These are phyloP conservation scores for Fusarium albosuccineum DNA, from an alignment of 2,329 filamentous ascomycete genomes.

Conservation along the genomic window DNA sequence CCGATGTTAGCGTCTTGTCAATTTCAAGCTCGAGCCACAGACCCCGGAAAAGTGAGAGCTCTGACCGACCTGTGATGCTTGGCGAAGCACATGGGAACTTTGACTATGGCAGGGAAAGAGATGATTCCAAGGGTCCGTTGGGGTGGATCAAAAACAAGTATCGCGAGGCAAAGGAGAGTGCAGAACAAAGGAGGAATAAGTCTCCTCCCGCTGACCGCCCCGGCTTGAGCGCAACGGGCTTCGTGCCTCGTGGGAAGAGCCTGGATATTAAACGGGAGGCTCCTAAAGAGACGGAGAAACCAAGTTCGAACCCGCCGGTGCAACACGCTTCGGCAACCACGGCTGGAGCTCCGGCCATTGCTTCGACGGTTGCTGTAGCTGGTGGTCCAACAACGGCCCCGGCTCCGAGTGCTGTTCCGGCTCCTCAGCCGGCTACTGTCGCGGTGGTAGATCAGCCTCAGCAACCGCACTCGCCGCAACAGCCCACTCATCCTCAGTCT, in stretches of 20 bases:
- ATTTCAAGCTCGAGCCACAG: constrained; percentile 71
- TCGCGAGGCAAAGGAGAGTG: constrained; percentile 69
- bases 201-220: constrained; percentile 63
- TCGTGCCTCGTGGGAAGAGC: constrained; percentile 61
- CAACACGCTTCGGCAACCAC: constrained; percentile 28
- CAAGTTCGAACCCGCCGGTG: constrained; percentile 1
- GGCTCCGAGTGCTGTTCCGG: constrained; percentile 9
- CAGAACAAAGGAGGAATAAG: constrained; percentile 67
- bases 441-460: constrained; percentile 24
- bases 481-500: constrained; percentile 10
- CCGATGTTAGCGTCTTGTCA: constrained; percentile 76
- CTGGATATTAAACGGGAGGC: constrained; percentile 60
- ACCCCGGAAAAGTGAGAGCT: constrained; percentile 64
- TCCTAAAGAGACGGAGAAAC: constrained; percentile 38
- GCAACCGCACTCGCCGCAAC: constrained; percentile 11
- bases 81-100: constrained; percentile 56
- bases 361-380: constrained; percentile 16
- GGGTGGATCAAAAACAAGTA: constrained; percentile 73
- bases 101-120: constrained; percentile 59
- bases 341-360: constrained; percentile 20
- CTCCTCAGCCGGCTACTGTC: constrained; percentile 24
- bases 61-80: constrained; percentile 57
- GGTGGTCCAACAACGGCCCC: constrained; percentile 8
- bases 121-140: constrained; percentile 65
- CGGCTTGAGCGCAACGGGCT: constrained; percentile 41